phyloP scores from a whole-genome alignment of 345 rosid species.

The Citrus glauca region DNA sequence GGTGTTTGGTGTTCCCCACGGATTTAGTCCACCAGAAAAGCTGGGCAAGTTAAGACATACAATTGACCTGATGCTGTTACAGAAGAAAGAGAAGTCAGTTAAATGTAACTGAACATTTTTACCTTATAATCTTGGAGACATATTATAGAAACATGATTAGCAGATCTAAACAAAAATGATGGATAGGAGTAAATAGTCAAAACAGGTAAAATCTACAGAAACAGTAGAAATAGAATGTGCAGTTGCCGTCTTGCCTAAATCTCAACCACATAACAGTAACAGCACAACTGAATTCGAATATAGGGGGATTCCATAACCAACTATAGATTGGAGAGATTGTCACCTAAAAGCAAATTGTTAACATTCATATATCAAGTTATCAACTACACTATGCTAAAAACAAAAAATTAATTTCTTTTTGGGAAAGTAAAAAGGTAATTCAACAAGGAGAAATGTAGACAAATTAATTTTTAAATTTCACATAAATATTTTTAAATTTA shows the following conservation, averaged over 20 bases:
- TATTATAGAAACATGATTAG: background rate
- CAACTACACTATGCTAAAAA: background rate
- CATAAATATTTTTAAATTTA: background rate
- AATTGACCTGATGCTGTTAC: conserved; percentile 75
- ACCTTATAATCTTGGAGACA: background rate
- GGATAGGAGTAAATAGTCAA: background rate
- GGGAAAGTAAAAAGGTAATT: background rate
- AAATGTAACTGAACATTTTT: background rate
- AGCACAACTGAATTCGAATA: background rate
- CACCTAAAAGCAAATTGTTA: background rate
- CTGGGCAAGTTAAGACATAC: conserved; percentile 89
- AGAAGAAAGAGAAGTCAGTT: background rate
- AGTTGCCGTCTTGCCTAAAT: background rate
- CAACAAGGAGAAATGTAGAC: background rate
- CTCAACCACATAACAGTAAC: background rate
- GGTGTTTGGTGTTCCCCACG: conserved; percentile 82
- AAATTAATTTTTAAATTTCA: background rate
- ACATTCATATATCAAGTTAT: background rate
- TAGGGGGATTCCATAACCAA: background rate
- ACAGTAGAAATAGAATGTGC: background rate
- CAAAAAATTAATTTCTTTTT: no score
- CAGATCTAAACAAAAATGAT: background rate
- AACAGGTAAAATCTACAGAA: background rate
- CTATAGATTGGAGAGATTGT: background rate
- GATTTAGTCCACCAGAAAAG: conserved; percentile 90